Conservation (phyloP, 2,329 filamentous ascomycete genomes). For the Fusarium azukiicola region DNA sequence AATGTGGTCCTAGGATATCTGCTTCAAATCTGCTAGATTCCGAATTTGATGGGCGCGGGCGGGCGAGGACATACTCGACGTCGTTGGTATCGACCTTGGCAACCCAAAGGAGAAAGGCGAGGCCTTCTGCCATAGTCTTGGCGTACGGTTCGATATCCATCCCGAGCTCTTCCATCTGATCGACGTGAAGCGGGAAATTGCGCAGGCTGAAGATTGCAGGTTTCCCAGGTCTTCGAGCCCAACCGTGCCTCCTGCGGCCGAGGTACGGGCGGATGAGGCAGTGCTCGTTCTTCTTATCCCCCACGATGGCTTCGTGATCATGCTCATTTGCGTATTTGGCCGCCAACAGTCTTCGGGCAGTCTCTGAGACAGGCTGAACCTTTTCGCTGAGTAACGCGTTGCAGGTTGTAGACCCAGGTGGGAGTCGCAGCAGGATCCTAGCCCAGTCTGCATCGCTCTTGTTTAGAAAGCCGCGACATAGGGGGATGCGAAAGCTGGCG, state of each 20-base stretch:
- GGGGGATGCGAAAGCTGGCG: constrained; percentile 21
- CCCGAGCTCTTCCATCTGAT: constrained; percentile 70
- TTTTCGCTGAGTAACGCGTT: constrained; percentile 57
- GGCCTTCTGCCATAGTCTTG: constrained; percentile 68
- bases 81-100: constrained; percentile 72
- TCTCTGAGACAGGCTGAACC: constrained; percentile 47
- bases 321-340: constrained; percentile 41
- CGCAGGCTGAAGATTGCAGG: constrained; percentile 63
- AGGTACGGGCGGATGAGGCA: constrained; percentile 74
- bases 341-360: constrained; percentile 44
- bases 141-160: constrained; percentile 63
- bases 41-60: background rate
- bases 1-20: constrained; percentile 56
- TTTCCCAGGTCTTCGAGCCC: background rate
- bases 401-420: constrained; percentile 44
- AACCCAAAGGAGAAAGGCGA: constrained; percentile 74
- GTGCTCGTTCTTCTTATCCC: constrained; percentile 62
- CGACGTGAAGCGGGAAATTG: constrained; percentile 72
- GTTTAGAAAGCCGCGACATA: constrained; percentile 21
- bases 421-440: constrained; percentile 46
- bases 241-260: constrained; percentile 58
- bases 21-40: background rate
- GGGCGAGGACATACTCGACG: constrained; percentile 76
- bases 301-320: constrained; percentile 14
- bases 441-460: constrained; percentile 37